Evolutionary conservation across 345 rosid species (phyloP).

Genomic region (Linum lewisii): DNA sequence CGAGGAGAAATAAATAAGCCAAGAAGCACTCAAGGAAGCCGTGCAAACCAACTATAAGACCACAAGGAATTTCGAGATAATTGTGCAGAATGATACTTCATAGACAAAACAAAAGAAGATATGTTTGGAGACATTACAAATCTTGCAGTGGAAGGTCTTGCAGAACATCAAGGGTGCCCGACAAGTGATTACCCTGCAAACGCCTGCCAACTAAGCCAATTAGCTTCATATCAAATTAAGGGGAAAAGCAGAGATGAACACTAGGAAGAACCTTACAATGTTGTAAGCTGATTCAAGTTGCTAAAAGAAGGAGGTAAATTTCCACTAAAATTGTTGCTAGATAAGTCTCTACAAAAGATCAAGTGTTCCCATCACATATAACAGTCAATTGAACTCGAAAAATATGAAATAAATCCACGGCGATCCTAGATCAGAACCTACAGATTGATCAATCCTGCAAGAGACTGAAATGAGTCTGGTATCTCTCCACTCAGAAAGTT

Average conservation of each 20-base stretch:
- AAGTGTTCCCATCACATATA: constrained; percentile 15
- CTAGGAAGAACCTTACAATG: constrained; percentile 50
- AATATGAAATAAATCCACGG: not conserved
- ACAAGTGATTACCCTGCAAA: constrained; percentile 78
- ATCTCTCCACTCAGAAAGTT: constrained; percentile 77
- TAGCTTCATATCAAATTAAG: constrained; percentile 18
- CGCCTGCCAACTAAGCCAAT: constrained; percentile 46
- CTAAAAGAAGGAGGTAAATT: constrained; percentile 67
- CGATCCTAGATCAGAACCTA: constrained; percentile 26
- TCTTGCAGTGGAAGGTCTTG: constrained; percentile 77
- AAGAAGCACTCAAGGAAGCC: constrained; percentile 4
- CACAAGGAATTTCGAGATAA: not conserved
- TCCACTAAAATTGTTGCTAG: constrained; percentile 78
- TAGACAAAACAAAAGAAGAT: constrained; percentile 10
- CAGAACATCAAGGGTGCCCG: constrained; percentile 80
- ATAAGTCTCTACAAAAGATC: constrained; percentile 57
- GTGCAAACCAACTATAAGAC: not conserved
- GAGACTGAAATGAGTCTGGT: constrained; percentile 69
- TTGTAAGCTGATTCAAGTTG: constrained; percentile 47
- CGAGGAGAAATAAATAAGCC: constrained; percentile 6
- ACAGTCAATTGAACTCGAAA: constrained; percentile 8
- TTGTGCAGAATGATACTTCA: not conserved
- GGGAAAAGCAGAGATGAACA: not conserved
- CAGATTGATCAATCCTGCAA: constrained; percentile 72
- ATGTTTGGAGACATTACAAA: constrained; percentile 47